Conservation (phyloP, 1,284 basidiomycete genomes). For the Dichomitus squalens region DNA sequence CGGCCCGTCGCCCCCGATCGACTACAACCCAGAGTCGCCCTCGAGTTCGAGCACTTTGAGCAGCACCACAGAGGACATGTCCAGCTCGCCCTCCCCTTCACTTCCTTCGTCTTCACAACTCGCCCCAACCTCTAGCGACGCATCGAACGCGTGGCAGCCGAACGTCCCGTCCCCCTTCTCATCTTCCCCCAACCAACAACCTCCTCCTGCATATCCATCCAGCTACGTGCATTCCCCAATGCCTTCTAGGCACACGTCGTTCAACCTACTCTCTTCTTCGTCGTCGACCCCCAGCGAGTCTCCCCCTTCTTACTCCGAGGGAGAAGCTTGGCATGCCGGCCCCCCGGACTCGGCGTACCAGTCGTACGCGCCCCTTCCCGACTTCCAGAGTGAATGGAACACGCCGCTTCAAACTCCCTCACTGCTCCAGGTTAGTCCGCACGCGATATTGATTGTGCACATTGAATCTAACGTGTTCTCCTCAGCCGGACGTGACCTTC, state of each 20-base stretch:
- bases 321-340: conserved; percentile 5
- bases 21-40: conserved; percentile 12
- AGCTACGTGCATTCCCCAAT: conserved; percentile 1
- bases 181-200: conserved; percentile 59
- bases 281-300: conserved; percentile 12
- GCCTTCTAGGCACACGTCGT: background rate
- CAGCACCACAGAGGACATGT: background rate
- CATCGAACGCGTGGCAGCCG: conserved; percentile 56
- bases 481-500: conserved; percentile 3
- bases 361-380: conserved; percentile 1
- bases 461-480: background rate
- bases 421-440: conserved; percentile 1
- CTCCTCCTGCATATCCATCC: conserved; percentile 8
- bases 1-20: conserved; percentile 20
- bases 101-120: background rate
- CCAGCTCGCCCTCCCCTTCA: background rate
- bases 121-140: conserved; percentile 16
- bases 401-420: background rate
- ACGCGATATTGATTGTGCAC: background rate
- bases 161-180: conserved; percentile 60
- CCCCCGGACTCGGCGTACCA: background rate
- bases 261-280: background rate
- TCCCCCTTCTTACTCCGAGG: conserved; percentile 17
- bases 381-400: conserved; percentile 2
- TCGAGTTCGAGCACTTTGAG: conserved; percentile 6